Evolutionary conservation across 2,329 filamentous ascomycete genomes (phyloP), one percentile per base, ranked within the genome.

Genomic region (Alternaria sp.): DNA sequence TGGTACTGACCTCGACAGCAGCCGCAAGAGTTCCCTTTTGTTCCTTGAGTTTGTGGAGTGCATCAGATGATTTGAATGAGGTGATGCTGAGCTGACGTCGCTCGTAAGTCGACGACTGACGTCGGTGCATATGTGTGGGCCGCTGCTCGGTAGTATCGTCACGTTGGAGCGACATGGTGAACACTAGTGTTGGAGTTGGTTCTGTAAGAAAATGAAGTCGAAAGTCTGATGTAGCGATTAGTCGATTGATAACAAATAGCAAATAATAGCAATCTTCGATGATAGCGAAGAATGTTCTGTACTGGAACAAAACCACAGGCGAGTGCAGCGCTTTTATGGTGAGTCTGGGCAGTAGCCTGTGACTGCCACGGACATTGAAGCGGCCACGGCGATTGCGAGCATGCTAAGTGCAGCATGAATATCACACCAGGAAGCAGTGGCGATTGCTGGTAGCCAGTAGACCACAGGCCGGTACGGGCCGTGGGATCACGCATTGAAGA

Each of bases 351-450:
- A 18, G 51, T 36, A n/a, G 25, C 25, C 22, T 38, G 50, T 55
- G 60, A 64, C 32, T 58, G 41, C 43, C 22, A 46, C 38, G 14
- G 49, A 12, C 28, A 61, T 43, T 59, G 54, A 62, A 49, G 45
- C 40, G 45, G 52, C n/a, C 48, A 57, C 34, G 40, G 27, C 32
- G 59, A 64, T 54, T 65, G 58, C 57, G 25, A 45, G 49, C 46
- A 54, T 52, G 50, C 50, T 55, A 20, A 43, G 18, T 20, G 44
- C 57, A 46, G 55, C 49, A 36, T 20, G 38, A 32, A 61, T 57
- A 55, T 62, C n/a, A 62, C 54, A n/a, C 25, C 45, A 54, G 36
- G 54, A 45, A 51, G 48, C 36, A 56, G 52, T 57, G 58, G 61
- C 58, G 54, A 62, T 38, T 52, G 52, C 56, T 40, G 54, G 50